Evolutionary conservation across 495 filamentous ascomycete genomes (phyloP), one percentile per base, ranked within the genome.

Genomic region (Annulohypoxylon stygium): DNA sequence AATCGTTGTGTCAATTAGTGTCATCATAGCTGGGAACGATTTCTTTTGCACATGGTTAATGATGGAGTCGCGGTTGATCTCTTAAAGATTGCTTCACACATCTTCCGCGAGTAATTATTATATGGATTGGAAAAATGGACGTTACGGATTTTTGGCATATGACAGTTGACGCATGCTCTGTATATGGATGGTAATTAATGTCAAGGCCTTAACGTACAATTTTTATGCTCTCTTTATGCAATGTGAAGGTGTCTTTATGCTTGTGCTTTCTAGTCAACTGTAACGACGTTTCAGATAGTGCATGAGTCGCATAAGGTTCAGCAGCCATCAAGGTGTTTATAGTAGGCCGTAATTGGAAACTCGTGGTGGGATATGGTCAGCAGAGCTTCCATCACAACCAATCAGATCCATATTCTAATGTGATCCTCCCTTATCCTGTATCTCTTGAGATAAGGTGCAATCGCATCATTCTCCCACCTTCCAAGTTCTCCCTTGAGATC

Each of bases 141-240:
- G 71, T 73, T 69, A 63, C 54, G 67, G 73, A 75, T 73, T 71
- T 65, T 65, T 76, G 75, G 76, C 74, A 76, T 77, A 68, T 77
- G 39, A 68, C 65, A 61, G 47, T 61, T 75, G 54, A 69, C 74
- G 77, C 70, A 74, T 77, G 72, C 57, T 75, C 61, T 75, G 75
- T 77, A 77, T 77, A 75, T 79, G 74, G 75, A 67, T 69, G 70
- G 60, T 77, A 79, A 75, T 79, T 68, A 60, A 77, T 75, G 72
- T 75, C 72, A 70, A 67, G 63, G 57, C 62, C 63, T 66, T 75
- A 67, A 41, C 72, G 72, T 70, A 67, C 67, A 64, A 53, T 12
- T 54, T 30, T 43, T 61, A 26, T 20, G 45, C 26, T 20, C n/a
- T 30, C 2, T 43, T 25, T 41, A 16, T 60, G 18, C 20, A 36